phyloP scores from a whole-genome alignment of 345 rosid species.

The Citrus medica region DNA sequence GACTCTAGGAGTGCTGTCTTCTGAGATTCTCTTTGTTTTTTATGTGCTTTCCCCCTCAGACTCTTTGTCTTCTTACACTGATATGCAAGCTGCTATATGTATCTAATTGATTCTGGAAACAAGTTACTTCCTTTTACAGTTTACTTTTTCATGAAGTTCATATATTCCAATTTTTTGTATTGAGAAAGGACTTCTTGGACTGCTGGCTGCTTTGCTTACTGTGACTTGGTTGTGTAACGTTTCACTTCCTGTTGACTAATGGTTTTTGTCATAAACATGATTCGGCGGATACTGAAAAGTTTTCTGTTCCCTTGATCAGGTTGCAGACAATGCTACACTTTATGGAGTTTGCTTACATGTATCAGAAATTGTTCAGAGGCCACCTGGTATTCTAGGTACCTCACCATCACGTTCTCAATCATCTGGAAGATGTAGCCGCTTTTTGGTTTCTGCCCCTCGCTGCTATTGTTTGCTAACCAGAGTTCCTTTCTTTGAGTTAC shows the following conservation, averaged over 20 bases:
- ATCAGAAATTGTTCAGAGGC: slow-evolving; percentile 91
- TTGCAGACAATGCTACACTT: slow-evolving; percentile 83
- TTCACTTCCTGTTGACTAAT: slow-evolving; percentile 7
- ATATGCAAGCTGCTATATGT: neutral
- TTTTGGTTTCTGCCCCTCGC: slow-evolving; percentile 96
- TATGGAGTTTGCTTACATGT: slow-evolving; percentile 94
- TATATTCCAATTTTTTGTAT: neutral
- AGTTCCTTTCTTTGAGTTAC: slow-evolving; percentile 94
- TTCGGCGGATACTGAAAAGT: slow-evolving; percentile 16
- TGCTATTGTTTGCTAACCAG: slow-evolving; percentile 92
- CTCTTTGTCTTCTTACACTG: neutral
- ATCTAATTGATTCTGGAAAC: neutral
- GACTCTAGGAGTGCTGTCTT: neutral
- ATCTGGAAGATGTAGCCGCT: slow-evolving; percentile 60
- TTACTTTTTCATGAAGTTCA: neutral
- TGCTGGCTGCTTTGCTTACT: neutral
- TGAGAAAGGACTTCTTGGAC: slow-evolving; percentile 3
- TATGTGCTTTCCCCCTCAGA: neutral
- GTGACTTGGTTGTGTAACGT: neutral
- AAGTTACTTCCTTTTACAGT: neutral
- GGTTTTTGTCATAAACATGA: slow-evolving; percentile 10
- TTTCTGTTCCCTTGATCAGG: slow-evolving; percentile 46
- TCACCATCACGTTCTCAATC: slow-evolving; percentile 51
- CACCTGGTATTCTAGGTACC: slow-evolving; percentile 67
- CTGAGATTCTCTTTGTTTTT: neutral